Base-by-base conservation (phyloP, 108 stramenopile genomes). In the Nannochloropsis granulata region DNA sequence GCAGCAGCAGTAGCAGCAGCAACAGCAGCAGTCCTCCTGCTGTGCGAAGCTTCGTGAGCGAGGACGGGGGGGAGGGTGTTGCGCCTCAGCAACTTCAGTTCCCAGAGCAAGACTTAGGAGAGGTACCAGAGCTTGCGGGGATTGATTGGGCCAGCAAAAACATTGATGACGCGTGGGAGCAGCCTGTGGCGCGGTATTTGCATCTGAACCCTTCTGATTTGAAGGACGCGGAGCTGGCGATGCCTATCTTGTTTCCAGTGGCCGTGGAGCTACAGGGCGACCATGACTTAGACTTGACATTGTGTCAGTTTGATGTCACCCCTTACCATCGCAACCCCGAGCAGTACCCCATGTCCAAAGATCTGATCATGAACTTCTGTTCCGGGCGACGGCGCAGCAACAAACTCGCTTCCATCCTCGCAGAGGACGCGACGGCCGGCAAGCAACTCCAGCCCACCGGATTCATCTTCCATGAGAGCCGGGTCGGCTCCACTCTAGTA, bases 401-500 rank as follows among this genome's bases (percentile, higher is more conserved):
- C n/a, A 71, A 71, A 71, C 2, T 71, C 16, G 56, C 56, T 0
- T 71, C 56, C 56, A n/a, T 71, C 0, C 56, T n/a, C n/a, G 56
- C 56, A 71, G 56, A n/a, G 16, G 56, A 71, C 56, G 56, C 16
- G 56, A 71, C 21, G 11, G 56, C 56, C 7, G 56, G 56, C 21
- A 71, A 71, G 56, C 56, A 71, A n/a, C 56, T 87, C 14, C 83
- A 83, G 12, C 91, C 91, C 34, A 85, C 45, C 12, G 95, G 94
- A 12, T 94, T 95, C 43, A 93, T 96, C 42, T 97, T 97, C 90
- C 98, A 98, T 84, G 96, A 97, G 91, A 92, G 91, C 43, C 93
- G 98, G 44, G 94, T 94, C 84, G 98, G 98, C 13, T 92, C 91
- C 8, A 97, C 98, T 2, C 85, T 97, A n/a, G 96, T 96, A 13